Evolutionary conservation across 2,329 filamentous ascomycete species (phyloP).

Genomic region (Hirsutella rhossiliensis): DNA sequence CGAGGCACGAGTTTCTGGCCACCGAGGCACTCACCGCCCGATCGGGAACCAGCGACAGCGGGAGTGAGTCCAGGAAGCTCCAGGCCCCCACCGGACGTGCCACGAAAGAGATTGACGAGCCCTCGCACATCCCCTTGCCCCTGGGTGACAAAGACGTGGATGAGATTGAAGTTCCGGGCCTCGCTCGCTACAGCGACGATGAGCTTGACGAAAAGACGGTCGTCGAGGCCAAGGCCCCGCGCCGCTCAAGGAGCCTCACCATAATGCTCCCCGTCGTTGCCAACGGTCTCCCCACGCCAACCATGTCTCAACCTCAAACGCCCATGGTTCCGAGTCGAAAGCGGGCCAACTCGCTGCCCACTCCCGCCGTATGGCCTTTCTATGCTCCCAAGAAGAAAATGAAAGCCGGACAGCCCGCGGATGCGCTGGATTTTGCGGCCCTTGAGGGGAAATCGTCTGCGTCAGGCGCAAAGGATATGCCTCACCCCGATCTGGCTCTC

Average conservation of each 20-base stretch:
- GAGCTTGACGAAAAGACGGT: constrained; percentile 36
- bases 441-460: neutral
- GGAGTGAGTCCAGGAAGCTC: neutral
- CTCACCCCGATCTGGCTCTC: neutral
- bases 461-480: neutral
- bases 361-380: constrained; percentile 13
- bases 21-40: neutral
- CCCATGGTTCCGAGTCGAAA: constrained; percentile 24
- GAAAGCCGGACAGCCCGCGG: neutral
- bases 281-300: constrained; percentile 18
- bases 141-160: constrained; percentile 55
- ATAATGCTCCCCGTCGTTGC: constrained; percentile 10
- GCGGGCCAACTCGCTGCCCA: constrained; percentile 38
- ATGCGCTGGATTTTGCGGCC: neutral
- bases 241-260: constrained; percentile 34
- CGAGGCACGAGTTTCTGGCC: constrained; percentile 11
- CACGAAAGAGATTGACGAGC: constrained; percentile 17
- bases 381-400: neutral
- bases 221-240: constrained; percentile 19
- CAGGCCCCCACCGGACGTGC: constrained; percentile 9
- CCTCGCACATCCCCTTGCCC: constrained; percentile 51
- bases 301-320: constrained; percentile 21
- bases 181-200: constrained; percentile 50
- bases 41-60: neutral
- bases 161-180: constrained; percentile 69